phyloP scores from a whole-genome alignment of 2,329 filamentous ascomycete species.

The Fusarium albosuccineum region DNA sequence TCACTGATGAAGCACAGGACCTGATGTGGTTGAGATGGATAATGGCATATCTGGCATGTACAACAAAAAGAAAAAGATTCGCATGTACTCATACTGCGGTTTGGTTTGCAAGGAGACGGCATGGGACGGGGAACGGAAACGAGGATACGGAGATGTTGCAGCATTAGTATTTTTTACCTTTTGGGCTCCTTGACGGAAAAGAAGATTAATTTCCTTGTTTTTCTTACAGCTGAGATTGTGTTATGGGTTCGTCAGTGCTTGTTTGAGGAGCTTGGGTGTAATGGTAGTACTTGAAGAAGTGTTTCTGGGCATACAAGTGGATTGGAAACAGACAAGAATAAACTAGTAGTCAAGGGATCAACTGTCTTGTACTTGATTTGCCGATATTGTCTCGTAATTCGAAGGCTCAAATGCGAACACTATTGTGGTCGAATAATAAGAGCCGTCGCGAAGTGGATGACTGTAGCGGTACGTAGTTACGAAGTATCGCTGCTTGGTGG shows the following conservation, averaged over 20 bases:
- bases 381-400: no score
- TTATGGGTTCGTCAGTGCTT: not conserved
- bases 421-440: no score
- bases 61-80: constrained; percentile 38
- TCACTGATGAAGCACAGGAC: constrained; percentile 45
- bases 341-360: no score
- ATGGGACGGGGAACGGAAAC: constrained; percentile 28
- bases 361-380: no score
- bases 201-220: constrained; percentile 39
- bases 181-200: constrained; percentile 44
- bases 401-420: no score
- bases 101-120: constrained; percentile 29
- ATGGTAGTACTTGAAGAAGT: not conserved
- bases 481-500: constrained; percentile 4
- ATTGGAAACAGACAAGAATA: no score
- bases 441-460: no score
- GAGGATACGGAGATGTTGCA: constrained; percentile 27
- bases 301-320: no score
- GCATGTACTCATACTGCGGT: constrained; percentile 35
- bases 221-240: not conserved
- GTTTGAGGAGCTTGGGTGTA: not conserved
- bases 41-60: constrained; percentile 38
- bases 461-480: no score
- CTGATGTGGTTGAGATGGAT: constrained; percentile 7
- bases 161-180: constrained; percentile 34